phyloP scores from a whole-genome alignment of 306 rosid species.

The Abrus pulchellus region DNA sequence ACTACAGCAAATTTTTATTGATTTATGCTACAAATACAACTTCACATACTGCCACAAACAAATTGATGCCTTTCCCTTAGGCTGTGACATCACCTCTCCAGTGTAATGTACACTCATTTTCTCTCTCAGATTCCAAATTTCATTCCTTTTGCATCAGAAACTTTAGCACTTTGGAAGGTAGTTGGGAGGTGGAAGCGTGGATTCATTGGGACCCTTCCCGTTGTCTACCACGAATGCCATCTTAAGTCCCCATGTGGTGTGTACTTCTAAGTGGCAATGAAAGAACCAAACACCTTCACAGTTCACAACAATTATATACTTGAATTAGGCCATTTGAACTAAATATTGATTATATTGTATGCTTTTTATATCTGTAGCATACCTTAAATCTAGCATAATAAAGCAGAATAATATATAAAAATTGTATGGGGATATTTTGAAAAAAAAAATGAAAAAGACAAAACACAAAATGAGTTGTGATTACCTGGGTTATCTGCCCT shows the following conservation, averaged over 20 bases:
- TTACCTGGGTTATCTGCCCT: slow-evolving; percentile 82
- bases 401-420: not conserved
- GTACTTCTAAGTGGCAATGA: slow-evolving; percentile 90
- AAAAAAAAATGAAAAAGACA: not conserved
- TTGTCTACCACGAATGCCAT: slow-evolving; percentile 81
- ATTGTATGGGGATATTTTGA: not conserved
- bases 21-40: slow-evolving; percentile 12
- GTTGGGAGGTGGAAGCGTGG: slow-evolving; percentile 63
- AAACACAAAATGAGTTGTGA: not conserved
- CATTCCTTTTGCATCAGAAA: slow-evolving; percentile 10
- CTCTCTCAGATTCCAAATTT: slow-evolving; percentile 28
- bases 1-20: slow-evolving; percentile 43
- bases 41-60: slow-evolving; percentile 33
- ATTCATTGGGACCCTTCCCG: slow-evolving; percentile 63
- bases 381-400: not conserved
- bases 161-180: slow-evolving; percentile 75
- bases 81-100: slow-evolving; percentile 39
- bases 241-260: slow-evolving; percentile 88
- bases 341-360: not conserved
- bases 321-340: not conserved
- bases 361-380: not conserved
- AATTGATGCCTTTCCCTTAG: slow-evolving; percentile 23
- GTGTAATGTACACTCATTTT: slow-evolving; percentile 9
- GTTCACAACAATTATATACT: slow-evolving; percentile 23
- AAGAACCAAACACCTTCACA: slow-evolving; percentile 79